Evolutionary conservation across 2,329 filamentous ascomycete species (phyloP).

Genomic region (Colletotrichum gigasporum): DNA sequence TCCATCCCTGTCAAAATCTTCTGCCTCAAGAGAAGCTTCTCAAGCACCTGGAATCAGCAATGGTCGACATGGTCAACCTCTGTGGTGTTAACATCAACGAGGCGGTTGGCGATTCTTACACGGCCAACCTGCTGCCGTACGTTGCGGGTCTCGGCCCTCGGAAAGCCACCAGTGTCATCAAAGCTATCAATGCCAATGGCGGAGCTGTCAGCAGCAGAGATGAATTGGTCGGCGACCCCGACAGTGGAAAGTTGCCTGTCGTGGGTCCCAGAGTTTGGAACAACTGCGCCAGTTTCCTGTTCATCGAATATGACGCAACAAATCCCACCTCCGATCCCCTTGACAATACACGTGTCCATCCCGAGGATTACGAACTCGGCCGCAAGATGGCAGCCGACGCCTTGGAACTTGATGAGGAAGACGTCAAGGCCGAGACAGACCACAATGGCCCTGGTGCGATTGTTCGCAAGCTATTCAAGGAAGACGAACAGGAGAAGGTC

Average conservation of each 20-base stretch:
- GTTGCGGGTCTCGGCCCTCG: conserved; percentile 91
- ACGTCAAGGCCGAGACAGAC: conserved; percentile 93
- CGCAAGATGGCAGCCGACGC: conserved; percentile 99
- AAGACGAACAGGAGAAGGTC: conserved; percentile 92
- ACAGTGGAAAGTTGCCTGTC: conserved; percentile 79
- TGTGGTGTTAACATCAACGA: conserved; percentile 96
- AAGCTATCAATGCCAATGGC: conserved; percentile 91
- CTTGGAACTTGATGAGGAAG: conserved; percentile 95
- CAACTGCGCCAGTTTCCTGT: conserved; percentile 96
- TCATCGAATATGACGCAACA: conserved; percentile 85
- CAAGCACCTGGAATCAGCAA: conserved; percentile 90
- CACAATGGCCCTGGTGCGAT: conserved; percentile 91
- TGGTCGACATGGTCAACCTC: conserved; percentile 98
- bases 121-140: conserved; percentile 88
- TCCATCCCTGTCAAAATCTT: conserved; percentile 90
- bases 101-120: conserved; percentile 81
- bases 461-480: conserved; percentile 92
- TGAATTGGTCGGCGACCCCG: conserved; percentile 88
- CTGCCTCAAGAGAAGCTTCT: conserved; percentile 87
- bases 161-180: conserved; percentile 78
- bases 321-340: conserved; percentile 88
- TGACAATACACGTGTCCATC: conserved; percentile 96
- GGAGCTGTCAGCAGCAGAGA: conserved; percentile 85
- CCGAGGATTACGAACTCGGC: conserved; percentile 97
- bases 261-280: conserved; percentile 93